These are phyloP conservation scores for Solanum okadae DNA, from an alignment of 257 asterid genomes.

Conservation along the genomic window DNA sequence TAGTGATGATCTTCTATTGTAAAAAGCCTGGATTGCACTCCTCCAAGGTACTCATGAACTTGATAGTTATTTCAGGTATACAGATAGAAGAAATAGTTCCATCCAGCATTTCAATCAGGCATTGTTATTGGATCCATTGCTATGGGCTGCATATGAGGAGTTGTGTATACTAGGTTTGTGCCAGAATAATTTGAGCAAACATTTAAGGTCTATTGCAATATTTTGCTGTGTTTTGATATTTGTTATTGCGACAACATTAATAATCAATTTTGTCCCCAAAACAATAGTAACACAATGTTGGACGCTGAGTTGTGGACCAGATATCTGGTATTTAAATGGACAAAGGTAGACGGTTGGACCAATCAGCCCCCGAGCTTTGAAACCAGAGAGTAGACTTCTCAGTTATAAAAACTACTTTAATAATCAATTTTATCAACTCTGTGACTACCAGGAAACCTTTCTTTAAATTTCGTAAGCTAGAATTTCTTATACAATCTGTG, in stretches of 20 bases:
- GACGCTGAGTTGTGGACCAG: background rate
- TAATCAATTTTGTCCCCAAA: background rate
- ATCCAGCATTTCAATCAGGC: slow-evolving; percentile 92
- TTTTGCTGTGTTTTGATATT: background rate
- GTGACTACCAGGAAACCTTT: background rate
- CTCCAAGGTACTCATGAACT: background rate
- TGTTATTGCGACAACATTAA: background rate
- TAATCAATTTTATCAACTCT: background rate
- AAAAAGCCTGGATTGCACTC: background rate
- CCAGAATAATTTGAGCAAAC: background rate
- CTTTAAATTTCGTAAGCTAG: background rate
- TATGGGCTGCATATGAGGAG: slow-evolving; percentile 98
- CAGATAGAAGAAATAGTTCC: slow-evolving; percentile 83
- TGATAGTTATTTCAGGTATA: slow-evolving; percentile 49
- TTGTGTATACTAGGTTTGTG: slow-evolving; percentile 71
- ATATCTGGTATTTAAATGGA: background rate
- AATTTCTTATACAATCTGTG: background rate
- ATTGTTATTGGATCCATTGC: slow-evolving; percentile 75
- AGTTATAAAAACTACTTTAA: background rate
- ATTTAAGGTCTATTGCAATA: background rate
- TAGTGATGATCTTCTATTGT: background rate
- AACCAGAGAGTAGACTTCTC: background rate
- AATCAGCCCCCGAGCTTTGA: background rate
- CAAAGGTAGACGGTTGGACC: background rate
- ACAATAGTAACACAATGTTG: background rate